phyloP scores from a whole-genome alignment of 2,329 filamentous ascomycete species.

The Didymosphaeria variabile region DNA sequence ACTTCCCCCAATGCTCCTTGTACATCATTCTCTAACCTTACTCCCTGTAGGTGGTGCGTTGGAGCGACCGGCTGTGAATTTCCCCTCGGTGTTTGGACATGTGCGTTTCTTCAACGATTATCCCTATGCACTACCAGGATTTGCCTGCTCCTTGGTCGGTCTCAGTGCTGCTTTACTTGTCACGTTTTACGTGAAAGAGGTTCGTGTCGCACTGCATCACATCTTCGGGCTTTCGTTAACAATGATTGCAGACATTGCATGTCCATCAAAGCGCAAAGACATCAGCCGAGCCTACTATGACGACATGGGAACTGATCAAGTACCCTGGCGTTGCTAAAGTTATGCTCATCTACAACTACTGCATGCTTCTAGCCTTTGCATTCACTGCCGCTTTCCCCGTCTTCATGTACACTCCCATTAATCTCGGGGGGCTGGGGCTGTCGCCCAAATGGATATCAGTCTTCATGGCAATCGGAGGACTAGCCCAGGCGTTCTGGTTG shows the following conservation, averaged over 20 bases:
- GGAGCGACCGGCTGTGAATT: conserved; percentile 72
- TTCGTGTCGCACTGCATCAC: conserved; percentile 21
- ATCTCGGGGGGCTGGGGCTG: conserved; percentile 73
- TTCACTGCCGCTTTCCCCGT: conserved; percentile 77
- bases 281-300: conserved; percentile 46
- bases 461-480: conserved; percentile 71
- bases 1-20: neutral
- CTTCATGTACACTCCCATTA: conserved; percentile 71
- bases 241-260: conserved; percentile 41
- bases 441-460: conserved; percentile 69
- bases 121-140: conserved; percentile 71
- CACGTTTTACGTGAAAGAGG: conserved; percentile 69
- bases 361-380: conserved; percentile 73
- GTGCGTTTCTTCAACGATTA: conserved; percentile 68
- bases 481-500: conserved; percentile 75
- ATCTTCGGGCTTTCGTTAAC: neutral
- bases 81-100: conserved; percentile 65
- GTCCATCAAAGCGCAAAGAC: conserved; percentile 30
- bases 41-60: conserved; percentile 67
- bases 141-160: conserved; percentile 66
- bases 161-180: conserved; percentile 62
- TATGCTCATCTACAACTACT: conserved; percentile 71
- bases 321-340: conserved; percentile 72
- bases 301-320: conserved; percentile 65
- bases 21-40: neutral